These are phyloP conservation scores for Yamadazyma triangularis DNA, from an alignment of 1,139 yeast genomes.

Conservation along the genomic window DNA sequence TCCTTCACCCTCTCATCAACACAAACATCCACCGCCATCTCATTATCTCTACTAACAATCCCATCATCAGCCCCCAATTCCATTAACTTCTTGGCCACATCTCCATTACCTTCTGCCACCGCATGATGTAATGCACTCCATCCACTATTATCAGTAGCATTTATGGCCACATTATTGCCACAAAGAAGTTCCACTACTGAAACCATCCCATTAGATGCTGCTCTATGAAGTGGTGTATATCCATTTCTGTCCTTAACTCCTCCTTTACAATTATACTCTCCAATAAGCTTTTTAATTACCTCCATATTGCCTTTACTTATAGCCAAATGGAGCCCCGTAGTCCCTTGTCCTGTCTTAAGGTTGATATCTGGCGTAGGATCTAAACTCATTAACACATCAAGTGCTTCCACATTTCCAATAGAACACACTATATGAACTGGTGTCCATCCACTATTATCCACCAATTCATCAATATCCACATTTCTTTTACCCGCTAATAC, in stretches of 20 bases:
- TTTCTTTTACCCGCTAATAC: slow-evolving; percentile 12
- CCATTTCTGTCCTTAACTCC: slow-evolving; percentile 64
- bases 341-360: slow-evolving; percentile 59
- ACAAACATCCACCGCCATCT: slow-evolving; percentile 36
- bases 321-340: slow-evolving; percentile 74
- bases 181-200: slow-evolving; percentile 49
- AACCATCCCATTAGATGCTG: slow-evolving; percentile 72
- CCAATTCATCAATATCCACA: slow-evolving; percentile 61
- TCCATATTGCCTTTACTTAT: slow-evolving; percentile 60
- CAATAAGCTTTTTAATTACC: slow-evolving; percentile 49
- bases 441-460: slow-evolving; percentile 83
- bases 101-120: slow-evolving; percentile 86
- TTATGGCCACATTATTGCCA: slow-evolving; percentile 57
- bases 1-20: slow-evolving; percentile 12
- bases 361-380: slow-evolving; percentile 34
- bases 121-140: slow-evolving; percentile 93
- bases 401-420: slow-evolving; percentile 56
- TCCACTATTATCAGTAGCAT: slow-evolving; percentile 64
- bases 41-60: slow-evolving; percentile 47
- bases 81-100: slow-evolving; percentile 60
- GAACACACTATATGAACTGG: slow-evolving; percentile 81
- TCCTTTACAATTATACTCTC: slow-evolving; percentile 52
- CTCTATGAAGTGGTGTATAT: slow-evolving; percentile 73
- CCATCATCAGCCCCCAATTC: slow-evolving; percentile 64
- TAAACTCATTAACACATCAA: slow-evolving; percentile 32